Base-by-base conservation (phyloP, 1,284 basidiomycete species). In the Ustilago cynodontis region DNA sequence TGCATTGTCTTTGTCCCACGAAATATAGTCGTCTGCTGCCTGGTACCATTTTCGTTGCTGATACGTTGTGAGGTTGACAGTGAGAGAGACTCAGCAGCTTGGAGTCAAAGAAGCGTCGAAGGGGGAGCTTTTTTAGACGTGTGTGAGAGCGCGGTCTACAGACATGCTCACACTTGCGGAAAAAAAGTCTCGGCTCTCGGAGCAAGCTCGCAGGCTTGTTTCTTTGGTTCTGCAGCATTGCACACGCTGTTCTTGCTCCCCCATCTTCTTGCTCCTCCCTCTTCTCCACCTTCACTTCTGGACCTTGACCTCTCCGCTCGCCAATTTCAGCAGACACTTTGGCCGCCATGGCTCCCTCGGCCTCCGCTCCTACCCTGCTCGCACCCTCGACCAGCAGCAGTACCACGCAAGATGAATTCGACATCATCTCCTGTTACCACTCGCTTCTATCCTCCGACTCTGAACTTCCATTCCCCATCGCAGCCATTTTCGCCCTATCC, bases 381-480 rank as follows among this genome's bases (percentile, higher is more conserved):
- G 51, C 63, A 5, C 59, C 55, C 35, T 26, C 26, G 43, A 50
- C 45, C n/a, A 51, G 28, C 41, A 59, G 31, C 31, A 54, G 45
- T 35, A 50, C 31, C 41, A 43, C 41, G 10, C 41, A 22, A 35
- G 69, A 63, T n/a, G 70, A 72, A 63, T 82, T 84, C 63, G 78
- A 80, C 68, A 78, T 86, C 29, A 77, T 81, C 39, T 61, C 67
- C 3, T 59, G 70, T 35, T 86, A 83, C 71, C 72, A 80, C 35
- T 37, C 63, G 0, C 76, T 79, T 18, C 77, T 86, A 18, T 60
- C 65, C 0, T 78, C 77, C 3, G 80, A 82, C 26, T 39, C 62
- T 29, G 82, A 94, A 90, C 90, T 94, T 67, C 92, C 94, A 0
- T 90, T 91, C n/a, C 94, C 94, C 1, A 88, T 95, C 49, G 94